Evolutionary conservation across 305 asterid species (phyloP), one percentile per base, ranked within the genome.

Genomic region (Fraxinus nigra): DNA sequence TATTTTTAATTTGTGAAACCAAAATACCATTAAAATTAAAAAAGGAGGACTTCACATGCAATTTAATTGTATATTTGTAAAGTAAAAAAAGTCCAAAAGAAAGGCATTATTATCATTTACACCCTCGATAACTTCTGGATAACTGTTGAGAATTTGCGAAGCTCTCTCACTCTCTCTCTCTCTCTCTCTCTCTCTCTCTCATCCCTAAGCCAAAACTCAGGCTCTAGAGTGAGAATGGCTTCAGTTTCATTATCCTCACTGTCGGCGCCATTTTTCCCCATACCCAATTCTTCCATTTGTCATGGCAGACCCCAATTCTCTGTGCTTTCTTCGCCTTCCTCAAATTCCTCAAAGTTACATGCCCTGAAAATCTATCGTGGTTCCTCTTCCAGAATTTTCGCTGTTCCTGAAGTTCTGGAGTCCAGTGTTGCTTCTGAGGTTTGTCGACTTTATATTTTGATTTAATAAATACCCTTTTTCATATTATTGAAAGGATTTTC

Each of bases 401-500:
- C 95, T 77, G 94, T 90, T 77, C 93, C 98, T 43, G 95, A 93
- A 81, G 95, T 82, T 4, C 54, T 94, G 87, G 97, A 90, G 9
- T 54, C 92, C 56, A 63, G 14, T 83, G 80, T 85, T 78, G 32
- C 77, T 34, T 37, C 76, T 81, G 91, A 92, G 94, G 98, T 94
- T 56, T 22, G 77, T 9, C 26, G 34, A 22, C 48, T 5, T 0
- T 28, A 28, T 74, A 3, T 24, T 24, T 75, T 26, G 16, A 24
- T 59, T 38, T 83, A 18, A 28, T 51, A n/a, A 30, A 13, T 32
- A 69, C 34, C 40, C 18, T 69, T 34, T 69, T 14, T 75, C 10
- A 40, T 32, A 33, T 73, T 33, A 9, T 13, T 80, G 70, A 82
- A 61, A 51, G 59, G 75, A 51, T 10, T 54, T 77, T 87, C 28